These are phyloP conservation scores for Anthoceros angustus DNA, from an alignment of 225 moss, liverwort and hornwort species.

Conservation along the genomic window DNA sequence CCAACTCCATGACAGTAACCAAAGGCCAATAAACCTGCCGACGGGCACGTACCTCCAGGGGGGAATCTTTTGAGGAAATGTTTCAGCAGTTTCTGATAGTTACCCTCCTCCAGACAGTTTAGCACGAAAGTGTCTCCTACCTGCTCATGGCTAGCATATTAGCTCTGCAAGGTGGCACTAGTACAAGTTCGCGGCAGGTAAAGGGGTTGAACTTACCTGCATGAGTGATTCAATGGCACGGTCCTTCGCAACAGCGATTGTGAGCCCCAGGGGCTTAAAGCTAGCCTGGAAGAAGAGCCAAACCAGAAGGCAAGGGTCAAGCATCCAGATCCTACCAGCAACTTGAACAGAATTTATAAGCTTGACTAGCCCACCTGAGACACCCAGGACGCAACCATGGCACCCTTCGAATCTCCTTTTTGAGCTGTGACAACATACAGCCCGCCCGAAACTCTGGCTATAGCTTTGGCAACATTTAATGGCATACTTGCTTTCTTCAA, in stretches of 20 bases:
- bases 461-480: constrained; percentile 67
- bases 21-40: not conserved
- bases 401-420: constrained; percentile 66
- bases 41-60: constrained; percentile 42
- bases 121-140: constrained; percentile 81
- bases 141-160: constrained; percentile 10
- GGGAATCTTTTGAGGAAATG: constrained; percentile 89
- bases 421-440: constrained; percentile 84
- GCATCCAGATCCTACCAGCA: not conserved
- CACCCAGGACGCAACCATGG: constrained; percentile 98
- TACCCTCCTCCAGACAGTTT: constrained; percentile 83
- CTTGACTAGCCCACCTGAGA: constrained; percentile 40
- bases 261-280: constrained; percentile 80
- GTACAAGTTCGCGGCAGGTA: not conserved
- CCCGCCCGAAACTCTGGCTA: constrained; percentile 81
- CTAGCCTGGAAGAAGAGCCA: constrained; percentile 40
- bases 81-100: constrained; percentile 56
- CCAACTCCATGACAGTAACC: not conserved
- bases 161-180: not conserved
- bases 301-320: not conserved
- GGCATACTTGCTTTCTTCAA: constrained; percentile 71
- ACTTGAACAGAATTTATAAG: not conserved
- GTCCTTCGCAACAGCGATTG: constrained; percentile 91
- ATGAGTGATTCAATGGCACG: constrained; percentile 96
- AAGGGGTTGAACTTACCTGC: constrained; percentile 31